phyloP scores from a whole-genome alignment of 306 rosid species.

The barrel medic (Medicago truncatula) region DNA sequence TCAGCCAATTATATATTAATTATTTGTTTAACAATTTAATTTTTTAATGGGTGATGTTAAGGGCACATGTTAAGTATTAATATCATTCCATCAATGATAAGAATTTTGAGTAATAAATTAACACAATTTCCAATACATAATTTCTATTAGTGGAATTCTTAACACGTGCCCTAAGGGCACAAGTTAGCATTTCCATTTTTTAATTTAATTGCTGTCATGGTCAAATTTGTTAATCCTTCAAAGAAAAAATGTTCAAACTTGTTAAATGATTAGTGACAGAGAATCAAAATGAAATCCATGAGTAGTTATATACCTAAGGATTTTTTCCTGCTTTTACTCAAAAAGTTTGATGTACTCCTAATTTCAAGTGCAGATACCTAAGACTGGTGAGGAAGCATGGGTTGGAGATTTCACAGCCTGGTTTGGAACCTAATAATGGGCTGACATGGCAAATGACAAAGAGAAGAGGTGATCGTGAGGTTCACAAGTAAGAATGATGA shows the following conservation, averaged over 20 bases:
- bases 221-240: not conserved
- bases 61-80: too few relatives aligned
- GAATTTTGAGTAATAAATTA: too few relatives aligned
- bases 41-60: too few relatives aligned
- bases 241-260: not conserved
- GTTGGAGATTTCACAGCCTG: slow-evolving; percentile 97
- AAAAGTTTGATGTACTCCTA: slow-evolving; percentile 28
- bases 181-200: too few relatives aligned
- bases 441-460: slow-evolving; percentile 98
- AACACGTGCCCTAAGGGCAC: too few relatives aligned
- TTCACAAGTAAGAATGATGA: slow-evolving; percentile 77
- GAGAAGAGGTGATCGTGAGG: slow-evolving; percentile 90
- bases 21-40: not conserved
- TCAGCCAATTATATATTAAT: slow-evolving; percentile 24
- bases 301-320: slow-evolving; percentile 13
- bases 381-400: slow-evolving; percentile 87
- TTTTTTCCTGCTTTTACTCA: slow-evolving; percentile 14
- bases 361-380: slow-evolving; percentile 63
- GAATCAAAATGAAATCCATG: slow-evolving; percentile 12
- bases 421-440: slow-evolving; percentile 91
- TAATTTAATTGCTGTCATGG: not conserved
- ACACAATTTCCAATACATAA: too few relatives aligned
- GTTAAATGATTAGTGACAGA: slow-evolving; percentile 2
- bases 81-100: too few relatives aligned
- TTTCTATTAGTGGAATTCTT: too few relatives aligned